Percentiles rank a stretch among this genome's conserved stretches.
These are phyloP conservation scores for Hanseniaspora lachancei DNA, from an alignment of 805 yeast species.

Conservation along the genomic window DNA sequence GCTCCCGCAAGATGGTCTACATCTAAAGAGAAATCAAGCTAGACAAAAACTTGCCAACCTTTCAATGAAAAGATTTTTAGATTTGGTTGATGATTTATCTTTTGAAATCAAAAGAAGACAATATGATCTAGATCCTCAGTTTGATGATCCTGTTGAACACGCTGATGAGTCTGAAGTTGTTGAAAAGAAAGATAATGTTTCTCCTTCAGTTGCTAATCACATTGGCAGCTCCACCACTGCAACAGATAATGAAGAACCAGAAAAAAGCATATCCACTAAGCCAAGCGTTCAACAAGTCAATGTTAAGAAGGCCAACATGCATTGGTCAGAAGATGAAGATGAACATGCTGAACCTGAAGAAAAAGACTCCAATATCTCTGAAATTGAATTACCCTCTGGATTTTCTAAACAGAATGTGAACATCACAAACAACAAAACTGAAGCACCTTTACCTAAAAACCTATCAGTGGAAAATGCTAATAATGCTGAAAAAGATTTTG, in stretches of 20 bases:
- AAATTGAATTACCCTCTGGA: background rate
- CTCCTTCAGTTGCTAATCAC: background rate
- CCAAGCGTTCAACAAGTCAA: constrained; percentile 39
- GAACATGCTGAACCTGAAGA: background rate
- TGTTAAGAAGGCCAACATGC: constrained; percentile 73
- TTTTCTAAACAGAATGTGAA: background rate
- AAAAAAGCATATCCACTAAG: background rate
- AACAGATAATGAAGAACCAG: background rate
- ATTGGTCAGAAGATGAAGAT: constrained; percentile 63
- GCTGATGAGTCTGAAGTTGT: background rate
- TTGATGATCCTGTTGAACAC: constrained; percentile 9
- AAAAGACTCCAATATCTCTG: background rate
- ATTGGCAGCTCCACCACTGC: background rate
- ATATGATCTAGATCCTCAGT: constrained; percentile 30
- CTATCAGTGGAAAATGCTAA: background rate
- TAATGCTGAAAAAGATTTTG: background rate
- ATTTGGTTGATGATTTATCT: constrained; percentile 76
- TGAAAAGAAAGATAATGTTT: background rate
- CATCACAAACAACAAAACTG: background rate
- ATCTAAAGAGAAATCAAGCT: constrained; percentile 91
- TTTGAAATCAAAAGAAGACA: constrained; percentile 73
- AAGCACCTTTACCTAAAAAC: background rate
- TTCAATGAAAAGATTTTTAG: constrained; percentile 72
- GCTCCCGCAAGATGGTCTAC: constrained; percentile 60
- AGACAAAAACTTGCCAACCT: constrained; percentile 78